Percentiles rank a stretch among this genome's conserved stretches.
Conservation (phyloP, 2,329 filamentous ascomycete species). For the Colletotrichum sp. region DNA sequence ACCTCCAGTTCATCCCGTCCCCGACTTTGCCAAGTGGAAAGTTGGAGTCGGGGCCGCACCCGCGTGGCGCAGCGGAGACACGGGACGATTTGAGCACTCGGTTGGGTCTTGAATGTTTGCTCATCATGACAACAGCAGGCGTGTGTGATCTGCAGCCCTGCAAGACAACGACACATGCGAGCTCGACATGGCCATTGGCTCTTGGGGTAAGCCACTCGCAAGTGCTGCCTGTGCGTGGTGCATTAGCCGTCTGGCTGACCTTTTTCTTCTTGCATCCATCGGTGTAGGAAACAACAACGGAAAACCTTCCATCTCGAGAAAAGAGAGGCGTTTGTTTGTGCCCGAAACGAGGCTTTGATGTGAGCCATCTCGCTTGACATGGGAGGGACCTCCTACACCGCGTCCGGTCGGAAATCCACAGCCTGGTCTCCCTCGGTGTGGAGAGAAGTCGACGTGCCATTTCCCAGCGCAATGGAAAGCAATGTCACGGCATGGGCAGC, state of each 20-base stretch:
- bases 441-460: not conserved
- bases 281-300: not conserved
- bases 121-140: not conserved
- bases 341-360: not conserved
- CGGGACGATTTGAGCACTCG: not conserved
- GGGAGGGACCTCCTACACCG: not conserved
- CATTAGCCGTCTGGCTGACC: not conserved
- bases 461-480: not conserved
- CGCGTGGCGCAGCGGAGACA: conserved; percentile 4
- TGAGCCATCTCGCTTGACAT: not conserved
- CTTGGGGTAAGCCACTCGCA: not conserved
- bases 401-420: not conserved
- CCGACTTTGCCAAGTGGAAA: not conserved
- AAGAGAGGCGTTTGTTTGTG: not conserved
- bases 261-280: not conserved
- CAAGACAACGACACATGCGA: not conserved
- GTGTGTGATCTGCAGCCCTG: not conserved
- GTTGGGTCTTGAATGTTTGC: not conserved
- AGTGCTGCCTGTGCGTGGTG: not conserved
- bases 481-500: not conserved
- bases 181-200: not conserved
- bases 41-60: not conserved
- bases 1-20: not conserved
- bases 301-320: not conserved
- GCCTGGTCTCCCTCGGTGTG: not conserved